Conservation (phyloP, 805 yeast genomes). For the Lipomyces anomalus region DNA sequence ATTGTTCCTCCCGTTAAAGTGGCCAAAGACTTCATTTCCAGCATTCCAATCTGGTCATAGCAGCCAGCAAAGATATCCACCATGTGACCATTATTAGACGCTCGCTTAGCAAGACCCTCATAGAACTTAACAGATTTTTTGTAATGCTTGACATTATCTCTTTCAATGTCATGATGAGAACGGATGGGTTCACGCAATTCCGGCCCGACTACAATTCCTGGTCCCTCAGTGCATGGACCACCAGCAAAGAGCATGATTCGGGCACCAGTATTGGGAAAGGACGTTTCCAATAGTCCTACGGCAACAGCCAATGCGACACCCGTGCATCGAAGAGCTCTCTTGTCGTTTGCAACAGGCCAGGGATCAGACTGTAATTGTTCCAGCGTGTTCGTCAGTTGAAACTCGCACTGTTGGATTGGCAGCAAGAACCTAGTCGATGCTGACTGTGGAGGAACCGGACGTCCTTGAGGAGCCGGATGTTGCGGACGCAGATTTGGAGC, state of each 20-base stretch:
- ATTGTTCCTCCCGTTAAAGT: slow-evolving; percentile 87
- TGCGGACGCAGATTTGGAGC: slow-evolving; percentile 23
- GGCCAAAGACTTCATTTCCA: slow-evolving; percentile 83
- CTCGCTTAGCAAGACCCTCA: slow-evolving; percentile 64
- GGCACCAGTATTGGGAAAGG: slow-evolving; percentile 81
- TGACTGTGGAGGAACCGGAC: slow-evolving; percentile 19
- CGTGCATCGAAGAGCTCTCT: slow-evolving; percentile 83
- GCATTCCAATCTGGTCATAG: slow-evolving; percentile 92
- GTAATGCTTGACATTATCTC: slow-evolving; percentile 81
- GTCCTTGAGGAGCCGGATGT: slow-evolving; percentile 19
- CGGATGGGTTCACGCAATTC: slow-evolving; percentile 93
- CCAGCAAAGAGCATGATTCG: slow-evolving; percentile 86
- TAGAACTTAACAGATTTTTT: slow-evolving; percentile 80
- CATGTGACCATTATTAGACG: slow-evolving; percentile 67
- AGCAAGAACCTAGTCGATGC: slow-evolving; percentile 48
- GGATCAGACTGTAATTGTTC: slow-evolving; percentile 75
- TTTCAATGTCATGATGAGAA: slow-evolving; percentile 94
- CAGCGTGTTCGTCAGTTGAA: slow-evolving; percentile 69
- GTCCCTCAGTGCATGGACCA: slow-evolving; percentile 92
- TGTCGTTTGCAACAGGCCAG: slow-evolving; percentile 76
- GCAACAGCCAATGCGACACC: slow-evolving; percentile 91
- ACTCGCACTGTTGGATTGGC: slow-evolving; percentile 74
- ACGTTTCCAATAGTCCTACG: slow-evolving; percentile 68
- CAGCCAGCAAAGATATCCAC: slow-evolving; percentile 92
- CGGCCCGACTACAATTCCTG: slow-evolving; percentile 88